A percentile compares a stretch with the other conserved stretches of the same genome.
Evolutionary conservation across 495 filamentous ascomycete species (phyloP).

Genomic region (Lophiotrema nucula): DNA sequence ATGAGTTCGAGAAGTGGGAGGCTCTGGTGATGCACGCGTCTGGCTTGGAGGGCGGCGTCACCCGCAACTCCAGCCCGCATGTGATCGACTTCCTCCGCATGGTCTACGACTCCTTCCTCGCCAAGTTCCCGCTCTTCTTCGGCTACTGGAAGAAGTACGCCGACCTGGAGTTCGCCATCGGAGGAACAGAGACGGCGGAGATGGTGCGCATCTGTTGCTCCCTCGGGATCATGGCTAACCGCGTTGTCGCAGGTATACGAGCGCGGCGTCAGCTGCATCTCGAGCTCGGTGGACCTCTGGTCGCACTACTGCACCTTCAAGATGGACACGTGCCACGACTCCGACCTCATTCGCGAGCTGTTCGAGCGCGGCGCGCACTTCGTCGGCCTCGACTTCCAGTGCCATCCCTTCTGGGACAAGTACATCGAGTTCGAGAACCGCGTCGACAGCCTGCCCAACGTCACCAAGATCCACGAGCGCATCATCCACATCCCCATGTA

Average conservation of each 20-base stretch:
- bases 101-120: slow-evolving; percentile 87
- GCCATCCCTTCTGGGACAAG: slow-evolving; percentile 98
- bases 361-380: slow-evolving; percentile 86
- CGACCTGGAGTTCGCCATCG: slow-evolving; percentile 93
- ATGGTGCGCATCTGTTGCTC: slow-evolving; percentile 62
- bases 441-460: slow-evolving; percentile 78
- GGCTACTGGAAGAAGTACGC: slow-evolving; percentile 99
- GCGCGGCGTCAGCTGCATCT: slow-evolving; percentile 88
- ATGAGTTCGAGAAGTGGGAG: slow-evolving; percentile 95
- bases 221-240: not conserved
- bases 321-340: slow-evolving; percentile 90
- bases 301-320: slow-evolving; percentile 97
- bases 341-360: slow-evolving; percentile 92
- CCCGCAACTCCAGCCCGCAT: slow-evolving; percentile 92
- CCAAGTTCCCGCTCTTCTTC: slow-evolving; percentile 93
- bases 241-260: slow-evolving; percentile 74
- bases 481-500: slow-evolving; percentile 94
- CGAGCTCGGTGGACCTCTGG: slow-evolving; percentile 93
- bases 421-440: slow-evolving; percentile 96
- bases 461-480: slow-evolving; percentile 80
- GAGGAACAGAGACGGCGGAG: slow-evolving; percentile 94
- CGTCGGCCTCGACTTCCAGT: slow-evolving; percentile 89
- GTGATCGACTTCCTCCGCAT: slow-evolving; percentile 81
- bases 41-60: slow-evolving; percentile 85
- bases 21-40: slow-evolving; percentile 82